Base-by-base conservation (phyloP, 1,139 yeast genomes). In the Groenewaldozyma auringiensis region DNA sequence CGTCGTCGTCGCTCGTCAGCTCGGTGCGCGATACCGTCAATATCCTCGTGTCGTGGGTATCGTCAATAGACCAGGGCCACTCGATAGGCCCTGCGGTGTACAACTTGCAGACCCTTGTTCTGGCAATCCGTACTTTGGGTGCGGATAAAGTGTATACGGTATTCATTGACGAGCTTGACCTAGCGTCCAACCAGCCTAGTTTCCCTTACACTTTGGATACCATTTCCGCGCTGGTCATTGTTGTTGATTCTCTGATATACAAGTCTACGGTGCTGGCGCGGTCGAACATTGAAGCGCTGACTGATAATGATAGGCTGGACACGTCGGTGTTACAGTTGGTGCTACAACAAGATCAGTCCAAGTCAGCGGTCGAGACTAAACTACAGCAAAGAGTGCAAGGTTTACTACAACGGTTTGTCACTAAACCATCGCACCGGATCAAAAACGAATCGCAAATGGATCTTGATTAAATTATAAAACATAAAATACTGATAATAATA, bases 21-120 rank as follows among this genome's bases (percentile, higher is more conserved):
- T 45, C 56, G 4, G 52, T 59, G 40, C 54, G 51, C 22, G 62
- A 59, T 14, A 59, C 57, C 25, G 45, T 58, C 17, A 46, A 48
- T 22, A 43, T 49, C 4, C 52, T 61, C 8, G 52, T 53, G 4
- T 50, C 51, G 16, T 61, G 64, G 64, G 51, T 50, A 4, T 57
- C 58, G 38, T 40, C 53, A 2, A 35, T 50, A 16, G 56, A 54
- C 43, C 53, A 46, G 37, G 54, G 55, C 34, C 53, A 51, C 41
- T 46, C 47, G 35, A 42, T 51, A 3, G 58, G 60, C 3, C 62
- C 62, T 2, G 62, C 64, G 0, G 29, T 6, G 29, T 59, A 56
- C 48, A 50, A 48, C 18, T 84, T 61, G 76, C 82, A 75, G 65
- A 75, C 53, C 70, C 76, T 57, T 76, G 80, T 64, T 70, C 73